Percentiles rank a stretch among this genome's conserved stretches.
These are phyloP conservation scores for Trichosporon sp. DNA, from an alignment of 1,284 basidiomycete genomes.

Conservation along the genomic window DNA sequence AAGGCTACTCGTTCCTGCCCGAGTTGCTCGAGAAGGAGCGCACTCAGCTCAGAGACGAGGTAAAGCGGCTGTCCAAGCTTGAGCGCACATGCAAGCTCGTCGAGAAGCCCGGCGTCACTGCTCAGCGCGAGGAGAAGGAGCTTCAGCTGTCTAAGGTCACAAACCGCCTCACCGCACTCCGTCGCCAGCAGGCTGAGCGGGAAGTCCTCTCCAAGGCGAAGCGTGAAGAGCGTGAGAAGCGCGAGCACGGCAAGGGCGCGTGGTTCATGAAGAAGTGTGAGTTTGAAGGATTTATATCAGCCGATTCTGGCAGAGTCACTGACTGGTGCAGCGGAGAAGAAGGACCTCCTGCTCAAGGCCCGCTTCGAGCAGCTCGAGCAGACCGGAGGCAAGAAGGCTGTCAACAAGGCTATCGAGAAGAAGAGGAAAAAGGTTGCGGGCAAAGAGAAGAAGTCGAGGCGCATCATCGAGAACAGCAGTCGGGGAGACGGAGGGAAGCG, in stretches of 20 bases:
- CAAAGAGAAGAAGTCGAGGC: slow-evolving; percentile 68
- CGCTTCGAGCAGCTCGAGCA: slow-evolving; percentile 69
- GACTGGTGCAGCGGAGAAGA: slow-evolving; percentile 61
- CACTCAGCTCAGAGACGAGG: slow-evolving; percentile 58
- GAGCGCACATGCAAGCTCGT: slow-evolving; percentile 61
- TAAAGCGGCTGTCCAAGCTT: slow-evolving; percentile 64
- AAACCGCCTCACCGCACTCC: slow-evolving; percentile 69
- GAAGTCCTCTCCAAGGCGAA: slow-evolving; percentile 59
- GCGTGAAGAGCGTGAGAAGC: slow-evolving; percentile 67
- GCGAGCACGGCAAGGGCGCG: slow-evolving; percentile 66
- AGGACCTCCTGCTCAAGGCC: slow-evolving; percentile 63
- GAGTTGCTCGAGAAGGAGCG: slow-evolving; percentile 66
- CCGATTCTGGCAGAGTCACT: neutral
- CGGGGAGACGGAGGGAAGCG: slow-evolving; percentile 20
- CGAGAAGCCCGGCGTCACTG: slow-evolving; percentile 59
- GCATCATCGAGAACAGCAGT: slow-evolving; percentile 10
- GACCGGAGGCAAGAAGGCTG: slow-evolving; percentile 67
- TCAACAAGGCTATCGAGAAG: slow-evolving; percentile 82
- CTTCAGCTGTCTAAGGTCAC: slow-evolving; percentile 68
- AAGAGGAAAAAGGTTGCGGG: slow-evolving; percentile 78
- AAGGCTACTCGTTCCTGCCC: slow-evolving; percentile 73
- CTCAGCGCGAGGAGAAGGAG: slow-evolving; percentile 72
- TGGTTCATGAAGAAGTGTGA: slow-evolving; percentile 84
- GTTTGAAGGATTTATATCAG: slow-evolving; percentile 7
- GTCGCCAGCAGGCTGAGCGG: slow-evolving; percentile 62